phyloP scores from a whole-genome alignment of 352 stramenopile species.

The Peronospora destructor region DNA sequence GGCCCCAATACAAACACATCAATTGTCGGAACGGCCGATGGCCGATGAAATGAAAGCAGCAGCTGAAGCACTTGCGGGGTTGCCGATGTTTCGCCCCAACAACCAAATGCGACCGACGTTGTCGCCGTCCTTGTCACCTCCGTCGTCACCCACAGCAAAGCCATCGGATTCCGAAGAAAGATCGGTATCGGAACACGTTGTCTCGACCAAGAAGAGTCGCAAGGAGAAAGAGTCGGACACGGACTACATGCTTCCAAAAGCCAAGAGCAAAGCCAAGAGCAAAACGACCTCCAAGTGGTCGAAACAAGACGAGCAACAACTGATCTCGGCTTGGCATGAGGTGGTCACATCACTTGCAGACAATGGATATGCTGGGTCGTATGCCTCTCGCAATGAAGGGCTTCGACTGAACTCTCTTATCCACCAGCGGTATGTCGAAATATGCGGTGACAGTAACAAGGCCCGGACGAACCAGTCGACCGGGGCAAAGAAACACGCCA shows the following conservation, averaged over 20 bases:
- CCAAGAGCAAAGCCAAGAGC: constrained; percentile 18
- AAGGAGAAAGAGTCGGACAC: constrained; percentile 10
- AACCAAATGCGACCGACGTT: constrained; percentile 5
- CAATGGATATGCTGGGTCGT: constrained; percentile 18
- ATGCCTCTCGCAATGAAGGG: constrained; percentile 25
- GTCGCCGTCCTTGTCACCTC: constrained; percentile 15
- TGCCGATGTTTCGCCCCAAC: constrained; percentile 23
- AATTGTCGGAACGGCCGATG: constrained; percentile 8
- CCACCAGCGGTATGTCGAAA: constrained; percentile 30
- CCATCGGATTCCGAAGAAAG: constrained; percentile 6
- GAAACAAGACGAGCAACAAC: constrained; percentile 21
- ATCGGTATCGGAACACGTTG: constrained; percentile 4
- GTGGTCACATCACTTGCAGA: constrained; percentile 20
- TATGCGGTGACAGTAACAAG: constrained; percentile 14
- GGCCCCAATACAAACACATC: background rate
- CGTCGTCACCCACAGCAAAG: background rate
- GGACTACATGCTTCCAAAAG: constrained; percentile 23
- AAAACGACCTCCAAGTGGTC: constrained; percentile 26
- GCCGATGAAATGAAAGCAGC: constrained; percentile 31
- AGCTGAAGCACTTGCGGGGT: constrained; percentile 28
- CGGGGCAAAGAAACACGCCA: constrained; percentile 27
- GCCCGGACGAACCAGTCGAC: constrained; percentile 30
- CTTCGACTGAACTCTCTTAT: constrained; percentile 30
- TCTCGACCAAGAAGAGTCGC: constrained; percentile 1
- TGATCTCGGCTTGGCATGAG: constrained; percentile 32